Percentiles rank a stretch among this genome's conserved stretches.
Conservation (phyloP, 768 basidiomycete species). For the Podaxis sp. region DNA sequence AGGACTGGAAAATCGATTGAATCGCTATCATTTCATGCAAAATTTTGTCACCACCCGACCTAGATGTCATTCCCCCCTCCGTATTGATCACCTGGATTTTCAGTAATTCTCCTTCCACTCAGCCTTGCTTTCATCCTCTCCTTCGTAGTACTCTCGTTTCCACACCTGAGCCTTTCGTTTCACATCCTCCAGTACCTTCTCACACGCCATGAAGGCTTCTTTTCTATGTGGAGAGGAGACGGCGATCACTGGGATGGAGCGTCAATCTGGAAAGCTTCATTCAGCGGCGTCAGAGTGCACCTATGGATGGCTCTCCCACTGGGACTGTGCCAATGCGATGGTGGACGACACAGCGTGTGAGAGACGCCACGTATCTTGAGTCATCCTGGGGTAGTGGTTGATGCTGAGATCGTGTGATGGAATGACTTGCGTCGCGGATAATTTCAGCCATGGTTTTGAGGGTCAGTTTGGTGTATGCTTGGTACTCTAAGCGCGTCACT, state of each 20-base stretch:
- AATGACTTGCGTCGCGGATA: constrained; percentile 39
- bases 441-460: constrained; percentile 73
- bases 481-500: constrained; percentile 75
- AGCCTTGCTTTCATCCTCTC: constrained; percentile 53
- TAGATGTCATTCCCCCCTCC: background rate
- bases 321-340: constrained; percentile 78
- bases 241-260: constrained; percentile 51
- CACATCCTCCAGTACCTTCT: constrained; percentile 80
- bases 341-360: constrained; percentile 59
- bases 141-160: constrained; percentile 88
- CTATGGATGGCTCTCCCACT: constrained; percentile 75
- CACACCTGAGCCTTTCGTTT: constrained; percentile 84
- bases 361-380: constrained; percentile 22
- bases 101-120: constrained; percentile 67
- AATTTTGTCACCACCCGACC: background rate
- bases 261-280: background rate
- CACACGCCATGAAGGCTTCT: constrained; percentile 76
- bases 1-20: constrained; percentile 80
- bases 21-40: background rate
- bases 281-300: constrained; percentile 19
- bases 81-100: constrained; percentile 7
- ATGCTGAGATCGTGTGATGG: constrained; percentile 40
- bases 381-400: constrained; percentile 22
- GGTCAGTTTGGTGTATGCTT: constrained; percentile 77
- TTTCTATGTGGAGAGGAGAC: constrained; percentile 82